Evolutionary conservation across 441 rosid species (phyloP).

Genomic region (Dalechampia spathulata): DNA sequence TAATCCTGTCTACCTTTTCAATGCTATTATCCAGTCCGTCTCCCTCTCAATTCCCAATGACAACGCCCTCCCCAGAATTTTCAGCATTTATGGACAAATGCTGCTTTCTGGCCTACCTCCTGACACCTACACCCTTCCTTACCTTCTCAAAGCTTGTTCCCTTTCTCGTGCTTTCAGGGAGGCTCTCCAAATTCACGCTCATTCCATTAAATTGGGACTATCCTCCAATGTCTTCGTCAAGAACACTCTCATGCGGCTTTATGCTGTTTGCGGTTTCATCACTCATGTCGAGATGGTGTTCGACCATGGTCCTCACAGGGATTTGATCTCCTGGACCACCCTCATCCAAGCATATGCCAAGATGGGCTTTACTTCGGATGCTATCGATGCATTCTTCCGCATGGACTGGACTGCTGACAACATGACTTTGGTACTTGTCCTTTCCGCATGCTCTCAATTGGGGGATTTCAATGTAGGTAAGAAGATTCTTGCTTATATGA

Average conservation of each 20-base stretch:
- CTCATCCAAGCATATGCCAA: constrained; percentile 13
- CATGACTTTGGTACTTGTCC: constrained; percentile 8
- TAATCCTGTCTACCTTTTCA: neutral
- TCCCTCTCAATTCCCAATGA: neutral
- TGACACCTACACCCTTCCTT: constrained; percentile 11
- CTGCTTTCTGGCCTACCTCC: constrained; percentile 4
- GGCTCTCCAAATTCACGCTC: constrained; percentile 13
- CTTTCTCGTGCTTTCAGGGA: neutral
- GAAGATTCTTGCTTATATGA: constrained; percentile 6
- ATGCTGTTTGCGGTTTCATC: neutral
- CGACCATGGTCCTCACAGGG: constrained; percentile 5
- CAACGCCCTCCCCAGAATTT: neutral
- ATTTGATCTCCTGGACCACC: constrained; percentile 15
- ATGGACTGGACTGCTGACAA: constrained; percentile 6
- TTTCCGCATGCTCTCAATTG: constrained; percentile 13
- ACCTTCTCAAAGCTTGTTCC: constrained; percentile 11
- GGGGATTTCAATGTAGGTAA: constrained; percentile 2
- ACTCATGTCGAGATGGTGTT: neutral
- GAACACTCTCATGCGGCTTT: constrained; percentile 10
- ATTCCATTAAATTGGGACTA: constrained; percentile 5
- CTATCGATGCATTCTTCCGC: constrained; percentile 3
- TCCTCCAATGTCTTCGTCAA: constrained; percentile 6
- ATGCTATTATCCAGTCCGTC: constrained; percentile 6
- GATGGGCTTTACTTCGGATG: neutral
- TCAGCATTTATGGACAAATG: neutral